Evolutionary conservation across 140 eudicot species (phyloP), one percentile per base, ranked within the genome.

Genomic region (Erigeron philadelphicus): DNA sequence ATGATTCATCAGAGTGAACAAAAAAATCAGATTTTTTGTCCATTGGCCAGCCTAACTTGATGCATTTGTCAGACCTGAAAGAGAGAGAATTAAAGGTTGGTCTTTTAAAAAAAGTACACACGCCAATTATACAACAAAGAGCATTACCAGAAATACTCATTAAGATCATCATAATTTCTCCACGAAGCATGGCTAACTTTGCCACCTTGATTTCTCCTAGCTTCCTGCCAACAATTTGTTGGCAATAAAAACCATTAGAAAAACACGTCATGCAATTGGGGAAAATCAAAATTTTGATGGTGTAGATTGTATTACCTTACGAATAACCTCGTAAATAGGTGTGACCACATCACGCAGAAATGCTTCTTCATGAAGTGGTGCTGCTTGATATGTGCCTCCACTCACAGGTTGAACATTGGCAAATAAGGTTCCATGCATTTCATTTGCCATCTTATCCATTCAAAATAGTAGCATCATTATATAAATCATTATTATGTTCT

Each of bases 111-210:
- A 31, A 61, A 61, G 7, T 18, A 63, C 23, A 64, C 49, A 65
- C 48, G 71, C 11, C 9, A 64, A 49, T 41, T 58, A 11, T 60
- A 61, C 31, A 25, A 45, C 13, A 21, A 75, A 56, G 55, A 66
- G 42, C 67, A 63, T 35, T 81, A 93, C 98, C 99, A 94, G 47
- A 94, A 94, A 83, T 94, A 94, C 75, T 94, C 99, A 73, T 94
- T 94, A 19, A 94, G 83, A 75, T 94, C 99, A 64, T 94, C 99
- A 75, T 94, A 94, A 79, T 94, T 94, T 84, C 99, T 89, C 99
- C 97, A 87, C 38, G 89, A 86, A 31, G 99, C 81, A 77, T 94
- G 99, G 75, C 99, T 94, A 74, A 86, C 88, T 82, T 77, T 94
- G 67, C 99, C 99, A 42, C 68, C 76, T 80, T 87, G 82, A 79